These are phyloP conservation scores for Cutaneotrichosporon daszewskae DNA, from an alignment of 1,284 basidiomycete species.

Conservation along the genomic window DNA sequence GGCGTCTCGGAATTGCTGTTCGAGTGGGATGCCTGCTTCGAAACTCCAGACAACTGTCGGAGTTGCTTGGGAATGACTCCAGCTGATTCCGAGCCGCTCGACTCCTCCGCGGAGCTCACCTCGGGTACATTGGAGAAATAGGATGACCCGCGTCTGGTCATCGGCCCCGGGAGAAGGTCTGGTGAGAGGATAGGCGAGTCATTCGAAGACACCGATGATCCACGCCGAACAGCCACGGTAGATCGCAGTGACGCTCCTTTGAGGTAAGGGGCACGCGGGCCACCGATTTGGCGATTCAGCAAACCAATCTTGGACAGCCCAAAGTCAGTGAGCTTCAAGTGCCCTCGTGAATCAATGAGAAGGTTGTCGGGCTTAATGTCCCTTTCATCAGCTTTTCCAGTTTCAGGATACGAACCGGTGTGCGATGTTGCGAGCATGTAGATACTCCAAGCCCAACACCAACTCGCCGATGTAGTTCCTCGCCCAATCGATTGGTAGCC, in stretches of 20 bases:
- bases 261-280: slow-evolving; percentile 53
- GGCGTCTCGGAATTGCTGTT: slow-evolving; percentile 56
- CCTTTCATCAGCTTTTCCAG: slow-evolving; percentile 49
- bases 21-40: slow-evolving; percentile 53
- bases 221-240: slow-evolving; percentile 38
- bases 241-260: slow-evolving; percentile 39
- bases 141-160: no score
- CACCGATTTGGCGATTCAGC: slow-evolving; percentile 88
- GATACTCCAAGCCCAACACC: slow-evolving; percentile 86
- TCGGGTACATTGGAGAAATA: slow-evolving; percentile 57
- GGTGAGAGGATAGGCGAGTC: slow-evolving; percentile 48
- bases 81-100: slow-evolving; percentile 79
- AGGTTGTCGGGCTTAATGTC: slow-evolving; percentile 98
- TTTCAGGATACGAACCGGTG: slow-evolving; percentile 69
- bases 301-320: slow-evolving; percentile 95
- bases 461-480: slow-evolving; percentile 95
- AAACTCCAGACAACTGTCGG: slow-evolving; percentile 50
- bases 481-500: slow-evolving; percentile 92
- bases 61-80: slow-evolving; percentile 70
- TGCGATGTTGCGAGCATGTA: slow-evolving; percentile 89
- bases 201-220: slow-evolving; percentile 65
- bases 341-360: slow-evolving; percentile 91
- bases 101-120: slow-evolving; percentile 61
- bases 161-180: slow-evolving; percentile 48
- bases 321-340: slow-evolving; percentile 96